Evolutionary conservation across 2,329 filamentous ascomycete species (phyloP).

Genomic region (Erysiphe neolycopersici): DNA sequence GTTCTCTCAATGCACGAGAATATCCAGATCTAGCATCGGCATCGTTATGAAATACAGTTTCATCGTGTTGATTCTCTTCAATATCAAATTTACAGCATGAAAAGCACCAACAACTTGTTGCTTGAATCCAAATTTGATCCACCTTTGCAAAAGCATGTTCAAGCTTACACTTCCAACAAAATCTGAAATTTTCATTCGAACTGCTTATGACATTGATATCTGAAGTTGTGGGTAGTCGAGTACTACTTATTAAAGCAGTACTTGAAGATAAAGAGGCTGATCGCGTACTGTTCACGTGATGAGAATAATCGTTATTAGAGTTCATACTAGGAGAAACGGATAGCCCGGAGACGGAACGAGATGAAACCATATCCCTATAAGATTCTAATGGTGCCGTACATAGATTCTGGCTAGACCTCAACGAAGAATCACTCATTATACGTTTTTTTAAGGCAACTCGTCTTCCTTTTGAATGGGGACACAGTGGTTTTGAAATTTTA

Average conservation of each 20-base stretch:
- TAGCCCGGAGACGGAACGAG: too few relatives aligned
- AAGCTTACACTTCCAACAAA: constrained; percentile 10
- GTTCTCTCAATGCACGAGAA: too few relatives aligned
- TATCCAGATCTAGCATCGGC: too few relatives aligned
- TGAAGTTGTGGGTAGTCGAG: neutral
- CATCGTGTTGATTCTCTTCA: neutral
- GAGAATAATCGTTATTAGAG: neutral
- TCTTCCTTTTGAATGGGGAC: neutral
- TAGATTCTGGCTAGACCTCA: neutral
- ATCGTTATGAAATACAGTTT: too few relatives aligned
- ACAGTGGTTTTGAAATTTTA: neutral
- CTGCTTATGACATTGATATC: neutral
- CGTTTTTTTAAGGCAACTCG: neutral
- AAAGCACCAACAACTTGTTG: constrained; percentile 6
- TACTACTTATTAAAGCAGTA: neutral
- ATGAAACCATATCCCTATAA: neutral
- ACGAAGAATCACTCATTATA: neutral
- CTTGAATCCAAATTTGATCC: constrained; percentile 5
- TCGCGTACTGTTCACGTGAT: too few relatives aligned
- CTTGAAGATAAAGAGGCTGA: constrained; percentile 4
- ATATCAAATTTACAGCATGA: constrained; percentile 9
- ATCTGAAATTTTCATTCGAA: constrained; percentile 1
- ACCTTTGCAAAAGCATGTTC: constrained; percentile 6
- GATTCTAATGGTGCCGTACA: neutral
- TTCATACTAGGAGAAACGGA: neutral